Percentiles rank a stretch among this genome's conserved stretches.
Evolutionary conservation across 1,284 basidiomycete genomes (phyloP).

Genomic region (Athelia psychrophila): DNA sequence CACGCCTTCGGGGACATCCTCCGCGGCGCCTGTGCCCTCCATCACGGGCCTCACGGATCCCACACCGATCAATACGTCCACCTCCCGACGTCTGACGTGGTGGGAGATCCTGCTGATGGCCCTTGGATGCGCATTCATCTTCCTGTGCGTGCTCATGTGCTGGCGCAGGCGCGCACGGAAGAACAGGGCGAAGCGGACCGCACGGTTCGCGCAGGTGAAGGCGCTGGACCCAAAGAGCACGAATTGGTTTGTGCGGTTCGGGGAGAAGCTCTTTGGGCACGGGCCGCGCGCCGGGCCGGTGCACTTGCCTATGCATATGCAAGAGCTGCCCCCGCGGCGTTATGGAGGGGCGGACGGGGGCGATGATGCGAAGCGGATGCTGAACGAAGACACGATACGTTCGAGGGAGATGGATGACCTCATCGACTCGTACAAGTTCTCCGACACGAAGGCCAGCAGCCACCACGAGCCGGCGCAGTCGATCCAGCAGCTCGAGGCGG

Average conservation of each 20-base stretch:
- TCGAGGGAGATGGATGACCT: constrained; percentile 48
- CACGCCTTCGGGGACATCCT: constrained; percentile 40
- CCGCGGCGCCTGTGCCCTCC: constrained; percentile 46
- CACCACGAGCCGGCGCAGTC: constrained; percentile 20
- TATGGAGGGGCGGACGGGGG: constrained; percentile 33
- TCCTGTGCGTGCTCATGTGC: constrained; percentile 58
- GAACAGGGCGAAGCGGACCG: constrained; percentile 61
- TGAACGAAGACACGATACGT: constrained; percentile 48
- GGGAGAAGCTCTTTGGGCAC: constrained; percentile 55
- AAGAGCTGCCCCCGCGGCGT: constrained; percentile 38
- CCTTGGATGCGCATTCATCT: constrained; percentile 75
- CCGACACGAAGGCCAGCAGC: constrained; percentile 17
- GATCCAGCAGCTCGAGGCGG: constrained; percentile 11
- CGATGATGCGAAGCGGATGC: constrained; percentile 33
- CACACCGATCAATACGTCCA: constrained; percentile 29
- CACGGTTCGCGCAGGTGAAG: constrained; percentile 60
- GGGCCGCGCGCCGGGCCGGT: constrained; percentile 19
- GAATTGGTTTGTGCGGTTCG: constrained; percentile 57
- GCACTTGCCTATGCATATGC: constrained; percentile 38
- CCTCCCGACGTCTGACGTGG: constrained; percentile 50
- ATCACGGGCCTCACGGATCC: constrained; percentile 53
- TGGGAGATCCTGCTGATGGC: constrained; percentile 84
- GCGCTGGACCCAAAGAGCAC: constrained; percentile 38
- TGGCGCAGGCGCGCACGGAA: constrained; percentile 70
- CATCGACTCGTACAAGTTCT: constrained; percentile 24